phyloP scores from a whole-genome alignment of 768 basidiomycete species.

The Kwoniella botswanensis region DNA sequence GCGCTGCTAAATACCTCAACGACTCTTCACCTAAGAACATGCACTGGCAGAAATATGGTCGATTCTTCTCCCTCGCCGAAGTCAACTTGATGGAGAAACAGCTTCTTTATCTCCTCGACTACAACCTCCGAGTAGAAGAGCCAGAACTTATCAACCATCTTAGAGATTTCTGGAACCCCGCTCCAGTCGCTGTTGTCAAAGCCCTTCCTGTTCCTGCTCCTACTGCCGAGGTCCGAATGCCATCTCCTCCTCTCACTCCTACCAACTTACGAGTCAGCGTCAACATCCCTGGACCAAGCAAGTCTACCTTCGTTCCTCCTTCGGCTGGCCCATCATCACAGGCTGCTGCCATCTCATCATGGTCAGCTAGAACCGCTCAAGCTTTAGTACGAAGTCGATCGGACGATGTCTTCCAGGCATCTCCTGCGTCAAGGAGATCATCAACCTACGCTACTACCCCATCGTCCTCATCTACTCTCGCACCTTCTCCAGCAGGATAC shows the following conservation, averaged over 20 bases:
- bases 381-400: constrained; percentile 27
- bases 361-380: constrained; percentile 32
- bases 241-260: constrained; percentile 37
- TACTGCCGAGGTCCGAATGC: constrained; percentile 12
- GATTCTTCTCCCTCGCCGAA: constrained; percentile 69
- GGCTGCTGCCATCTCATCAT: constrained; percentile 30
- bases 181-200: constrained; percentile 23
- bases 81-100: constrained; percentile 98
- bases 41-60: constrained; percentile 81
- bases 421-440: constrained; percentile 13
- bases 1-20: constrained; percentile 95
- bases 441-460: constrained; percentile 17
- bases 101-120: constrained; percentile 84
- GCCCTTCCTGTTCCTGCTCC: not conserved
- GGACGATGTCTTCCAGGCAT: constrained; percentile 24
- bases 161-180: constrained; percentile 63
- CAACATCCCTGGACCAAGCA: constrained; percentile 31
- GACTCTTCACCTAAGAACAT: constrained; percentile 83
- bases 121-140: constrained; percentile 88
- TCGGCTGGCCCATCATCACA: constrained; percentile 17
- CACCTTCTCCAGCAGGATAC: constrained; percentile 20
- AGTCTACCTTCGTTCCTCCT: constrained; percentile 27
- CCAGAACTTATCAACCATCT: constrained; percentile 69
- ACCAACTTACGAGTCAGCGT: constrained; percentile 32
- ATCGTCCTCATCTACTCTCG: constrained; percentile 10